A percentile compares a stretch with the other conserved stretches of the same genome.
Conservation (phyloP, 768 basidiomycete genomes). For the Pleurotus pulmonarius region DNA sequence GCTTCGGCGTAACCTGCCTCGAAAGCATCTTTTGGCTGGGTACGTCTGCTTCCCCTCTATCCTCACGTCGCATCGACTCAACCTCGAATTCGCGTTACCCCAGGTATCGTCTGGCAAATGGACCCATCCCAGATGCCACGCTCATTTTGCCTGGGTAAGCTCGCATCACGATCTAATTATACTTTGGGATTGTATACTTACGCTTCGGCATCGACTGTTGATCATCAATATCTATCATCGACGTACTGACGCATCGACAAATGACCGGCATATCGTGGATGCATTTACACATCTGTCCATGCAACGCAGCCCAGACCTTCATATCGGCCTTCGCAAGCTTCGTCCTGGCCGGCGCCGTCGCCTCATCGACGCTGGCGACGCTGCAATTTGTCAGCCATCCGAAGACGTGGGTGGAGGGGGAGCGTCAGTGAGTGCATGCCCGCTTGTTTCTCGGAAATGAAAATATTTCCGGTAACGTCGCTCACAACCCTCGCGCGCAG, state of each 20-base stretch:
- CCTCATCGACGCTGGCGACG: conserved; percentile 43
- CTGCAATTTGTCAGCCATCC: conserved; percentile 34
- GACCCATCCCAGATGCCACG: conserved; percentile 55
- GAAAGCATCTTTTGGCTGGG: conserved; percentile 61
- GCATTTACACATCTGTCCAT: neutral
- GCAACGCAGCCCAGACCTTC: conserved; percentile 35
- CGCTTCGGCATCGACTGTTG: neutral
- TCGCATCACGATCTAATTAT: neutral
- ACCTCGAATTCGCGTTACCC: neutral
- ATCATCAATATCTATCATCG: no score
- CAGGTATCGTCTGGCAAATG: conserved; percentile 66
- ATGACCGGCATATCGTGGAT: no score
- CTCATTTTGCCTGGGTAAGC: conserved; percentile 53
- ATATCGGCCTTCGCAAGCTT: conserved; percentile 39
- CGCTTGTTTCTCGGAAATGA: neutral
- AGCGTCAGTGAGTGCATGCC: conserved; percentile 19
- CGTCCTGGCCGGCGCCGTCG: conserved; percentile 39
- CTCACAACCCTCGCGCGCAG: conserved; percentile 21
- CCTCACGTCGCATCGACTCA: neutral
- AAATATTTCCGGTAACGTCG: no score
- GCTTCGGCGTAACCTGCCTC: conserved; percentile 44
- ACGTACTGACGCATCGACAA: no score
- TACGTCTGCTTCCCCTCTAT: conserved; percentile 18
- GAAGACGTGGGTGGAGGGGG: conserved; percentile 35
- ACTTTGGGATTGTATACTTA: neutral